Conservation (phyloP, 2,329 filamentous ascomycete genomes). For the Zelopaecilomyces penicillatus region DNA sequence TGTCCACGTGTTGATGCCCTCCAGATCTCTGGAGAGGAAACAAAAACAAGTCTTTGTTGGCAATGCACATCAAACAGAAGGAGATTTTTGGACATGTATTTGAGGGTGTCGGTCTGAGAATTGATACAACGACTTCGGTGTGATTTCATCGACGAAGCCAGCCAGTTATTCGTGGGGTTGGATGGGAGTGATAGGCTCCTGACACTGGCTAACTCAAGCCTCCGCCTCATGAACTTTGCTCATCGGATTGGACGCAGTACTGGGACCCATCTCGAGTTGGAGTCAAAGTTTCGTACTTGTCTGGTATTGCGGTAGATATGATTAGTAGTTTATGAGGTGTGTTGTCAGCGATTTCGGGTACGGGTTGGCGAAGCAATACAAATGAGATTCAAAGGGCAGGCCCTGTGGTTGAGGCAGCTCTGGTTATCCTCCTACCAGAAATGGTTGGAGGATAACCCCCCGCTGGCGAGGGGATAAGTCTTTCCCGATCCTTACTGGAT, state of each 20-base stretch:
- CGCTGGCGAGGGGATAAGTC: slow-evolving; percentile 42
- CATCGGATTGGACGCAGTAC: slow-evolving; percentile 21
- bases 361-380: not conserved
- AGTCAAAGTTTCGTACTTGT: slow-evolving; percentile 92
- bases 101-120: slow-evolving; percentile 8
- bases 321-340: slow-evolving; percentile 2
- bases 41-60: slow-evolving; percentile 93
- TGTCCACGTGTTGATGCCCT: slow-evolving; percentile 71
- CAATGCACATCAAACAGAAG: slow-evolving; percentile 74
- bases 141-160: slow-evolving; percentile 14
- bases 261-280: slow-evolving; percentile 88
- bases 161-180: slow-evolving; percentile 3
- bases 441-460: slow-evolving; percentile 43
- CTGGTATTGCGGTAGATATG: slow-evolving; percentile 32
- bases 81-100: slow-evolving; percentile 27
- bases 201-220: slow-evolving; percentile 4
- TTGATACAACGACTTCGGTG: slow-evolving; percentile 12
- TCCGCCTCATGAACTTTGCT: not conserved
- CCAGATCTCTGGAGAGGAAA: slow-evolving; percentile 60
- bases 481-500: slow-evolving; percentile 9
- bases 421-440: slow-evolving; percentile 42
- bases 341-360: slow-evolving; percentile 7
- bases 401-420: slow-evolving; percentile 32
- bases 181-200: not conserved
- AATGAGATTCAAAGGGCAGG: slow-evolving; percentile 26